A percentile compares a stretch with the other conserved stretches of the same genome.
These are phyloP conservation scores for Lepidium sativum DNA, from an alignment of 345 rosid species.

Conservation along the genomic window DNA sequence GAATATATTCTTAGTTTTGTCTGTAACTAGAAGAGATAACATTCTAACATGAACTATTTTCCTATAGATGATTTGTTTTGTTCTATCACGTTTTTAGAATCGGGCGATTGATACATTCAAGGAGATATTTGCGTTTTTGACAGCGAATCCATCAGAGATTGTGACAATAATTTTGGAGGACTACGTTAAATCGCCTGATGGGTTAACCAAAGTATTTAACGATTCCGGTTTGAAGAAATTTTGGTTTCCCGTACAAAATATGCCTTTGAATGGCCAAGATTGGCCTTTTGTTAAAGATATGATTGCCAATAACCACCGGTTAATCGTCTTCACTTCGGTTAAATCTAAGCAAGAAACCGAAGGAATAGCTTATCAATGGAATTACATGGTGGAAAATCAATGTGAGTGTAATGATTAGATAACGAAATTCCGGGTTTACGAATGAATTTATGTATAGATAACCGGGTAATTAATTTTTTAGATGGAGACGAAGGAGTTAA, in stretches of 20 bases:
- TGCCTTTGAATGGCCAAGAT: slow-evolving; percentile 43
- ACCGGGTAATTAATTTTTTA: slow-evolving; percentile 5
- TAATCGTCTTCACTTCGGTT: slow-evolving; percentile 45
- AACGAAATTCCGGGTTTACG: not conserved
- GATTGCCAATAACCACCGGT: slow-evolving; percentile 38
- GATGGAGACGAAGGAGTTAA: slow-evolving; percentile 39
- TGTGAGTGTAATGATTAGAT: slow-evolving; percentile 25
- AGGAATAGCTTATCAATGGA: slow-evolving; percentile 62
- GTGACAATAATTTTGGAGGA: slow-evolving; percentile 52
- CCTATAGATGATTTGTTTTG: not conserved
- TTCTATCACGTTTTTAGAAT: slow-evolving; percentile 17
- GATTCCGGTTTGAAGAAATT: slow-evolving; percentile 45
- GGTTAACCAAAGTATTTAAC: slow-evolving; percentile 38
- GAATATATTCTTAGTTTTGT: no score
- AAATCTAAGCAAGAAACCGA: slow-evolving; percentile 38
- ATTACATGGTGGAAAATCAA: slow-evolving; percentile 46
- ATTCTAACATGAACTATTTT: not conserved
- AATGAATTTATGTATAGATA: not conserved
- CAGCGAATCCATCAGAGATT: slow-evolving; percentile 43
- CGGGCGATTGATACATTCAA: slow-evolving; percentile 41
- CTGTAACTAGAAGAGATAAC: not conserved
- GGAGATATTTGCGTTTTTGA: slow-evolving; percentile 42
- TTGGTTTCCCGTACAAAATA: slow-evolving; percentile 45
- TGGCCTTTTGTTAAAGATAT: slow-evolving; percentile 51
- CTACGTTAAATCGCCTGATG: slow-evolving; percentile 44